These are phyloP conservation scores for Yamadazyma endophytica DNA, from an alignment of 805 yeast species.

Conservation along the genomic window DNA sequence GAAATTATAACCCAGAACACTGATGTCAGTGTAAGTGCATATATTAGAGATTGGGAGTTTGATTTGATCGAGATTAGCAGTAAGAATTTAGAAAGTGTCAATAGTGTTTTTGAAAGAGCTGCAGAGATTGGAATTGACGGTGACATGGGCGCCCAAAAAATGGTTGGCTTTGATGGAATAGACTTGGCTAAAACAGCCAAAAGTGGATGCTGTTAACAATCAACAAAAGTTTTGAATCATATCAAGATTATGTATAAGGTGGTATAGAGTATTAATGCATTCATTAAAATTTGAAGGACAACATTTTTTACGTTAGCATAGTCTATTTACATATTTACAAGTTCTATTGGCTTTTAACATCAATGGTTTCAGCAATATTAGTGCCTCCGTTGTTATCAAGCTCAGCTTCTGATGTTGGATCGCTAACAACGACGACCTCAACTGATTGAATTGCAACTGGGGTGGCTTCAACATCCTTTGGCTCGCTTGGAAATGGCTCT, in stretches of 20 bases:
- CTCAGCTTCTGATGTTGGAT: no score
- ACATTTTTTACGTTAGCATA: no score
- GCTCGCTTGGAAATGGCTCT: slow-evolving; percentile 1
- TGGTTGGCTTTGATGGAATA: slow-evolving; percentile 28
- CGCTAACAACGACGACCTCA: slow-evolving; percentile 4
- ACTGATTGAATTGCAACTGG: slow-evolving; percentile 8
- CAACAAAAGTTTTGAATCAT: no score
- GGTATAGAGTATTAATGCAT: no score
- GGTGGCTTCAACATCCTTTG: slow-evolving; percentile 7
- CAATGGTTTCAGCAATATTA: no score
- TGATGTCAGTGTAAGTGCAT: slow-evolving; percentile 18
- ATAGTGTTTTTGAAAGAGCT: slow-evolving; percentile 30
- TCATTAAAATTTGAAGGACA: no score
- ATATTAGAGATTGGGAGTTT: slow-evolving; percentile 28
- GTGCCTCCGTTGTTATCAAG: no score
- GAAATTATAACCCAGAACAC: slow-evolving; percentile 24
- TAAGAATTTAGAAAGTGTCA: slow-evolving; percentile 26
- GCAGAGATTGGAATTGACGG: slow-evolving; percentile 29
- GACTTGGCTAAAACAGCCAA: slow-evolving; percentile 14
- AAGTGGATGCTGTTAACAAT: slow-evolving; percentile 7
- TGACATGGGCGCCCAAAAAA: slow-evolving; percentile 8
- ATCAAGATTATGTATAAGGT: no score
- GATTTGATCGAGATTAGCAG: slow-evolving; percentile 32
- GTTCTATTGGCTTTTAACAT: no score
- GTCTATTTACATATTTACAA: slow-evolving; percentile 1